Base-by-base conservation (phyloP, 805 yeast species). In the Ogataea chonburiensis region DNA sequence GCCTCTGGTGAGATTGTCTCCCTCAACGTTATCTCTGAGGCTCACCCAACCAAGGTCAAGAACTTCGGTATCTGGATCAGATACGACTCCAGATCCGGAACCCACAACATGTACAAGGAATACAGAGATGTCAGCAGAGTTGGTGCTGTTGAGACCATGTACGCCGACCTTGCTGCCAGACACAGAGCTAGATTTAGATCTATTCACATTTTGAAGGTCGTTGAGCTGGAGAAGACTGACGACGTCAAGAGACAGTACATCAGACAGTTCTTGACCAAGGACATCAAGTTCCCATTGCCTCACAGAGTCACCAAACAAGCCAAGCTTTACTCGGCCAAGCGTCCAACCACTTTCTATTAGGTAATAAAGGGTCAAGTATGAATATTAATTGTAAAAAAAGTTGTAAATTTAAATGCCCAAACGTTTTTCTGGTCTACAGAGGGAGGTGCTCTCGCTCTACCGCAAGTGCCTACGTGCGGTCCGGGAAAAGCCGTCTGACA, bases 51-150 rank as follows among this genome's bases (percentile, higher is more conserved):
- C 75, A 89, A 86, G 81, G 98, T 93, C 67, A 93, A 93, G 89
- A 93, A 89, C 86, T 93, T 89, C 70, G 98, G 97, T 79, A 72
- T 93, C 78, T 93, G 99, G 99, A 85, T 93, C 71, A 89, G 98
- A 81, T 93, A 93, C 86, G 98, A 93, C 71, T 93, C 99, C 56
- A 94, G 99, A 85, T 93, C 98, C 59, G 99, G 99, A 79, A 89
- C 96, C 66, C 98, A 93, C 95, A 93, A 93, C 94, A 93, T 93
- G 97, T 93, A 93, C 96, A 93, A 93, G 82, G 99, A 93, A 80
- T 86, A 87, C 93, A 88, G 98, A 77, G 98, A 91, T 64, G 95
- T 91, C 62, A 75, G 96, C 79, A 93, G 99, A 80, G 95, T 88
- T 53, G 95, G 86, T 71, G 98, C 98, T 60, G 97, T 93, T 67